Base-by-base conservation (phyloP, 2,329 filamentous ascomycete species). In the Ophiocordyceps robertsii region DNA sequence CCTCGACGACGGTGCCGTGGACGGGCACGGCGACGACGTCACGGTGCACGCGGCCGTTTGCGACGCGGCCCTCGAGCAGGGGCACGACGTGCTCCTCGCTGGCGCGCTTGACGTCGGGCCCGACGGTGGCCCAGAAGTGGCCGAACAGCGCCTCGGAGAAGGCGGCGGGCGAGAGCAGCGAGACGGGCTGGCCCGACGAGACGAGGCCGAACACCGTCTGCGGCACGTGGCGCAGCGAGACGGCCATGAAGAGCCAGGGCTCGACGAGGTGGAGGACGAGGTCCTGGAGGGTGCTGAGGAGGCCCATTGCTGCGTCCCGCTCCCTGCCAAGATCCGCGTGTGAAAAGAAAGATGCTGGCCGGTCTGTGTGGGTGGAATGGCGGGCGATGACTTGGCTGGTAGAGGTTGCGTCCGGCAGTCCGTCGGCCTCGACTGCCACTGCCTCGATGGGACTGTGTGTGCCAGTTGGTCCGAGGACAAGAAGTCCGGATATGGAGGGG, bases 131-230 rank as follows among this genome's bases (percentile, higher is more conserved):
- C 79, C 79, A 84, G 60, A 83, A 81, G 35, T 60, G 59, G 41
- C 67, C 68, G 58, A 83, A 84, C 72, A 77, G 80, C 47, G 60
- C 65, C 3, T 64, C 58, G 35, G 59, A 63, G 42, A 77, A 61
- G 19, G 53, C 54, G 2, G 58, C 53, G 1, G 59, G 63, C 16
- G 64, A 68, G 37, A 70, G 40, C 16, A 75, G 58, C 6, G 62
- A 56, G 43, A 45, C 30, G 43, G 59, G 56, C 38, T 66, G 51
- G 38, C 53, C 47, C 9, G 53, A 48, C 29, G 50, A 49, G 38
- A 72, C 13, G 30, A 78, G 62, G 12, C 55, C 47, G 31, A 60
- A 30, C 39, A 80, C 53, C 1, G 77, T 76, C 21, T 50, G 44
- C 1, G 75, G 73, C 14, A 82, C 61, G 56, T 68, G 73, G 45